Base-by-base conservation (phyloP, 2,329 filamentous ascomycete species). In the Cryphonectria japonica region DNA sequence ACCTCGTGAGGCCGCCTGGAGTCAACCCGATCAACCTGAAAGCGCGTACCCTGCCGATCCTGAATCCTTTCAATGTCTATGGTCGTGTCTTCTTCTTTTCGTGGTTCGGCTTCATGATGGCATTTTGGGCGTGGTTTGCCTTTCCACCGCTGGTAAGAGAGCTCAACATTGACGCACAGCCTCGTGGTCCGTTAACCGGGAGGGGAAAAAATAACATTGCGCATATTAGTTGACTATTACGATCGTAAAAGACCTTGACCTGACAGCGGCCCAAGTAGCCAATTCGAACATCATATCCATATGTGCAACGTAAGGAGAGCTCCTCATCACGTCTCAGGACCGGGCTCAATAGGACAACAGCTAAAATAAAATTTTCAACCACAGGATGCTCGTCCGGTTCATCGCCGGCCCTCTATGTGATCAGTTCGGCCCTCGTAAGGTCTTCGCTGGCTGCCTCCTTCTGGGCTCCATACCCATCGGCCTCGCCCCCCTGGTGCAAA, bases 231-330 rank as follows among this genome's bases (percentile, higher is more conserved):
- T 93, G 78, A 88, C 90, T 66, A 88, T 91, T 77, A 93, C 93
- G 39, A 97, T 97, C 83, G 91, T 91, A 79, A 85, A 90, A 74
- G 93, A 97, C 78, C 87, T 97, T 46, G 79, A 89, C 67, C 88
- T 97, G 76, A 91, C 87, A 14, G 84, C 90, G 37, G 83, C 84
- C 46, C 87, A 97, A 79, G 86, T 97, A 68, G 89, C 92, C 75
- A 98, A 97, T 82, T 97, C 94, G 52, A 97, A 97, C 81, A 95
- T 97, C 73, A 87, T 96, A 71, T 94, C 94, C 7, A 85, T 97
- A 5, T 83, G 86, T 69, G 92, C 91, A 41, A 93, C 91, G 85
- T 88, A 80, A 77, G 85, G 79, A 19, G 46, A 46, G 16, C 16
- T 63, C 32, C 9, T 39, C 50, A 32, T 57, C 16, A 26, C 7